Evolutionary conservation across 2,329 filamentous ascomycete species (phyloP).

Genomic region (Neocatenulostroma microsporum): DNA sequence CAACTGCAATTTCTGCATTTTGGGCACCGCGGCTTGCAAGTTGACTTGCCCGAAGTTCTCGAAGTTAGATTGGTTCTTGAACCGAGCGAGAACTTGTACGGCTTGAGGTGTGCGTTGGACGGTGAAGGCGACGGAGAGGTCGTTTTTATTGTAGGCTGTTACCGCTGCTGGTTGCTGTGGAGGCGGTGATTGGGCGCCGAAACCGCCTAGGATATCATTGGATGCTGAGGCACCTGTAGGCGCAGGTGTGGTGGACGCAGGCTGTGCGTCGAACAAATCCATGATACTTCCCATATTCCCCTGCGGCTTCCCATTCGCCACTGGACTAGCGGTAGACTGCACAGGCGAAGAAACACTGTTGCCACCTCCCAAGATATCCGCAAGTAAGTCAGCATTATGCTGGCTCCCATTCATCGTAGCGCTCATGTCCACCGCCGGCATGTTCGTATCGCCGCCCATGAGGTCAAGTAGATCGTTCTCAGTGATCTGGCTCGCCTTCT

Average conservation of each 20-base stretch:
- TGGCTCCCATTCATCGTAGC: constrained; percentile 50
- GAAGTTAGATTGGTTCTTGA: constrained; percentile 60
- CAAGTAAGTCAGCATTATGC: constrained; percentile 70
- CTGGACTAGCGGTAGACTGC: constrained; percentile 29
- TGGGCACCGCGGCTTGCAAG: constrained; percentile 90
- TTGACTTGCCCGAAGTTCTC: constrained; percentile 64
- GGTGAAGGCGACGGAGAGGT: constrained; percentile 70
- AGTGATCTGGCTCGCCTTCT: constrained; percentile 68
- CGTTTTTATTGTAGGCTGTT: constrained; percentile 79
- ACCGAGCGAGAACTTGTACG: constrained; percentile 75
- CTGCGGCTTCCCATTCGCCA: constrained; percentile 19
- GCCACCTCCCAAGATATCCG: constrained; percentile 78
- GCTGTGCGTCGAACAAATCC: constrained; percentile 66
- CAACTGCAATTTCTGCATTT: constrained; percentile 88
- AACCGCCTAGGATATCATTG: constrained; percentile 29
- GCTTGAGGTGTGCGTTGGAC: constrained; percentile 74
- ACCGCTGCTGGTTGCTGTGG: constrained; percentile 45
- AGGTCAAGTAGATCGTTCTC: constrained; percentile 90
- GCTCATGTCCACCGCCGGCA: constrained; percentile 51
- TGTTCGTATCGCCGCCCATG: constrained; percentile 69
- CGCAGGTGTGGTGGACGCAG: constrained; percentile 33
- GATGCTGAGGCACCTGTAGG: not conserved
- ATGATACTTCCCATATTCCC: constrained; percentile 60
- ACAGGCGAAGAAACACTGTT: constrained; percentile 41
- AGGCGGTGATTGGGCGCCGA: constrained; percentile 42